A percentile compares a stretch with the other conserved stretches of the same genome.
Evolutionary conservation across 352 stramenopile species (phyloP).

Genomic region (Globisporangium uncinulatum): DNA sequence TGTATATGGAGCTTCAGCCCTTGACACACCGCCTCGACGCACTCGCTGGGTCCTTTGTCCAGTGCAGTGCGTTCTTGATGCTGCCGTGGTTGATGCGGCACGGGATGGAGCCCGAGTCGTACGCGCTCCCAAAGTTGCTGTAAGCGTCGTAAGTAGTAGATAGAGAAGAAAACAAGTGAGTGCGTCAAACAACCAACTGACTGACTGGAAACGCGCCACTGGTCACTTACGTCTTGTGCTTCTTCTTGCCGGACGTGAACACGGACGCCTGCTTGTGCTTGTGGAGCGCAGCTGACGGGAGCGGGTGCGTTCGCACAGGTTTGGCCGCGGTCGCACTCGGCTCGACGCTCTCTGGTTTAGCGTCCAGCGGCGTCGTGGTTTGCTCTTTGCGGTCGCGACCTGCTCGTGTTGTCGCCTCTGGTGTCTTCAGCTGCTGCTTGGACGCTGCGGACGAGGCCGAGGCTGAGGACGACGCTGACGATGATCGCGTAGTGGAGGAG

Average conservation of each 20-base stretch:
- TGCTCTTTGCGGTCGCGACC: slow-evolving; percentile 9
- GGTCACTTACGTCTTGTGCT: slow-evolving; percentile 60
- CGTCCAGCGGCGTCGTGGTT: slow-evolving; percentile 15
- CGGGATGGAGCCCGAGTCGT: slow-evolving; percentile 61
- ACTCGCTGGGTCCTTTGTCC: slow-evolving; percentile 62
- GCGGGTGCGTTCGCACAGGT: slow-evolving; percentile 13
- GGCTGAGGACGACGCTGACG: slow-evolving; percentile 3
- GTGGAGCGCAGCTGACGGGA: slow-evolving; percentile 51
- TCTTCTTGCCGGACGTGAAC: slow-evolving; percentile 65
- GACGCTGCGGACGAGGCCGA: slow-evolving; percentile 9
- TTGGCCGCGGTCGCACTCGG: not conserved
- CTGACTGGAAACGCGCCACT: no score
- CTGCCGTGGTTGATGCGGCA: slow-evolving; percentile 77
- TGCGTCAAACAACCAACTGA: no score
- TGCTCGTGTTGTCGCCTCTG: not conserved
- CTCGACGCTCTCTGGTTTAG: slow-evolving; percentile 6
- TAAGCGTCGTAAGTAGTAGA: not conserved
- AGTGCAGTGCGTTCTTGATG: slow-evolving; percentile 71
- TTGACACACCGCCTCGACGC: slow-evolving; percentile 5
- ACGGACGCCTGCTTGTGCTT: slow-evolving; percentile 76
- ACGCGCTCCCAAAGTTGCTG: slow-evolving; percentile 67
- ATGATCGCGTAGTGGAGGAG: not conserved
- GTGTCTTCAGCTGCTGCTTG: slow-evolving; percentile 5
- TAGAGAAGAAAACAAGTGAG: no score
- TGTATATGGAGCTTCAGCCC: not conserved